Evolutionary conservation across 441 rosid species (phyloP).

Genomic region (Syzygium syzygioides): DNA sequence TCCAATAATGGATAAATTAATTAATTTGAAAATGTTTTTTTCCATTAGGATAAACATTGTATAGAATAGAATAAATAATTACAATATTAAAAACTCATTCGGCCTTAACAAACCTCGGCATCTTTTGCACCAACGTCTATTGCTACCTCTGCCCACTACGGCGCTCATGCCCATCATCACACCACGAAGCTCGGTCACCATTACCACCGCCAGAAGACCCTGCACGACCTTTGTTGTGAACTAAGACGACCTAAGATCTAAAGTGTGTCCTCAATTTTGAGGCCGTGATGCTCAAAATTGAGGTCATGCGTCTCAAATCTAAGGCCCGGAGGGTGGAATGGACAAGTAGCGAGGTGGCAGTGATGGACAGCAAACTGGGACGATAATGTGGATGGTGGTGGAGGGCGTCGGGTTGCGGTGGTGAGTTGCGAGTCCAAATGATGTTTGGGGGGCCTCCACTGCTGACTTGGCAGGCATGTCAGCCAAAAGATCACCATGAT

Average conservation of each 20-base stretch:
- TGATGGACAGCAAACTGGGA: too few relatives aligned
- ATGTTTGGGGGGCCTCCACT: too few relatives aligned
- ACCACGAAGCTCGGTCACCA: background rate
- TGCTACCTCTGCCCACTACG: background rate
- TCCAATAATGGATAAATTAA: background rate
- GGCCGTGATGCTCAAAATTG: background rate
- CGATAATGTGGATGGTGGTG: too few relatives aligned
- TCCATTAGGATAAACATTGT: too few relatives aligned
- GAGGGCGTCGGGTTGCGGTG: too few relatives aligned
- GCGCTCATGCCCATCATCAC: background rate
- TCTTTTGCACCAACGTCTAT: background rate
- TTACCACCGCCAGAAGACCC: background rate
- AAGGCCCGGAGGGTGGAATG: background rate
- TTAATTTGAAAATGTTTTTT: background rate
- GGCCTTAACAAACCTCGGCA: background rate
- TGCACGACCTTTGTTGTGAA: background rate
- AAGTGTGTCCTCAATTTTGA: background rate
- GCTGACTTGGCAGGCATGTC: too few relatives aligned
- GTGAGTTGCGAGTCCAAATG: too few relatives aligned
- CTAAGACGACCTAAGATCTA: background rate
- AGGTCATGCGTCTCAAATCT: background rate
- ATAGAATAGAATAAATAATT: background rate
- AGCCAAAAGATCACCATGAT: too few relatives aligned
- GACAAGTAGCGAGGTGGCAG: too few relatives aligned
- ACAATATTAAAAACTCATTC: background rate